phyloP scores from a whole-genome alignment of 2,329 filamentous ascomycete species.

The Fusarium foetens region DNA sequence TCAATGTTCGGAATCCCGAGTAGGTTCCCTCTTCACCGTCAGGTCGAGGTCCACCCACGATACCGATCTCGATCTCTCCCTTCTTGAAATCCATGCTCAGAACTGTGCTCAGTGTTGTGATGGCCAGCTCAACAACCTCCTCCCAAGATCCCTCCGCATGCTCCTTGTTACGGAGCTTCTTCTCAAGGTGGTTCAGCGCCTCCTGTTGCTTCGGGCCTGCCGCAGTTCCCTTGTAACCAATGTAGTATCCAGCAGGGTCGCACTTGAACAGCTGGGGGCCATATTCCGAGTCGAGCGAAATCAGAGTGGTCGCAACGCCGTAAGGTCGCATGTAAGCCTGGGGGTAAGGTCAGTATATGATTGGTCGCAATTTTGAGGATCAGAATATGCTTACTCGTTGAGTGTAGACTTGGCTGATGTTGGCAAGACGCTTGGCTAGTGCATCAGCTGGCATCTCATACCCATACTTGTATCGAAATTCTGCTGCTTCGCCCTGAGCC shows the following conservation, averaged over 20 bases:
- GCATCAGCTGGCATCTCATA: conserved; percentile 99
- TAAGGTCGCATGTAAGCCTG: conserved; percentile 97
- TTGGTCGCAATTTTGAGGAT: conserved; percentile 12
- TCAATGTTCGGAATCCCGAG: conserved; percentile 84
- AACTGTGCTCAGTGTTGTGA: conserved; percentile 93
- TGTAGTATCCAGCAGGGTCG: conserved; percentile 97
- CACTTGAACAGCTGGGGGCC: conserved; percentile 98
- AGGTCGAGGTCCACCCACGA: conserved; percentile 86
- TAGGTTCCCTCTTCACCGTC: conserved; percentile 87
- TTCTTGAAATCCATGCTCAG: conserved; percentile 99
- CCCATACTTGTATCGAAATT: conserved; percentile 98
- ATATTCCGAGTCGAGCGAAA: conserved; percentile 90
- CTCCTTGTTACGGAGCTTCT: conserved; percentile 99
- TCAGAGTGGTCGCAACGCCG: conserved; percentile 93
- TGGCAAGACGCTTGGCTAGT: conserved; percentile 94
- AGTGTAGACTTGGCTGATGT: conserved; percentile 99
- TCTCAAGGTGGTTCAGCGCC: conserved; percentile 97
- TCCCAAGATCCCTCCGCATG: conserved; percentile 92
- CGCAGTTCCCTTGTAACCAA: conserved; percentile 97
- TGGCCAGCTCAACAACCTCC: conserved; percentile 96
- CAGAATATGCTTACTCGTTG: conserved; percentile 74
- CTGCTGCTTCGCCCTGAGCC: conserved; percentile 93
- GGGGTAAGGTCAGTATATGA: conserved; percentile 42
- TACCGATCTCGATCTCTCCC: conserved; percentile 96
- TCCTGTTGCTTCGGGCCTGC: conserved; percentile 99